Base-by-base conservation (phyloP, 768 basidiomycete species). In the Amanita inopinata region DNA sequence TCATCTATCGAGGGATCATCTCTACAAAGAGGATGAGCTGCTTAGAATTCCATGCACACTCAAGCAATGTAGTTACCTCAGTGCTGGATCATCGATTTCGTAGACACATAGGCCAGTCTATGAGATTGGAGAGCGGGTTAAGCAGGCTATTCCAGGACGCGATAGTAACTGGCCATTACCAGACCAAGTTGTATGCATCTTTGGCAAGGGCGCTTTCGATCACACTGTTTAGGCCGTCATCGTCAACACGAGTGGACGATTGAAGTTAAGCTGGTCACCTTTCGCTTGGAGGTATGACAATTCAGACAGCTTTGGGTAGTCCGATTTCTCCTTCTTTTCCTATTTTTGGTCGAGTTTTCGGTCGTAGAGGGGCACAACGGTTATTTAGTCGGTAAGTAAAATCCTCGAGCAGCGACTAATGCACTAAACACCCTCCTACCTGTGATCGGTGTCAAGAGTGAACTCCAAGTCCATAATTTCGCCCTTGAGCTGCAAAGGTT, bases 51-150 rank as follows among this genome's bases (percentile, higher is more conserved):
- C 18, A 10, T 15, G 32, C 19, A n/a, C 39, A 27, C 12, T 12
- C 38, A 8, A 27, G 25, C n/a, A 33, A 31, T 33, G 25, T 35
- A 31, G 27, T 45, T 50, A 85, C 87, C 84, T 72, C 27, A 84
- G 63, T 7, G 83, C 80, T 10, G 86, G 86, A 61, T 90, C 90
- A 57, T 93, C 91, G 49, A 93, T 85, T 56, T 94, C 91, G 52
- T 94, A 94, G 0, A 94, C 89, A 59, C 91, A 94, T 12, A 93
- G 82, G 38, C 91, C 91, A 15, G 91, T 93, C 86, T 90, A 51
- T 14, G 42, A 45, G 17, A 22, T 40, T 28, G 46, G 36, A 20
- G 14, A 23, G 33, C 19, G 19, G 28, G 27, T 27, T 14, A 24
- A 14, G 22, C 5, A 6, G 31, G 19, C 19, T 19, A 32, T 18